phyloP scores from a whole-genome alignment of 2,329 filamentous ascomycete species.

The Nemania sp. region DNA sequence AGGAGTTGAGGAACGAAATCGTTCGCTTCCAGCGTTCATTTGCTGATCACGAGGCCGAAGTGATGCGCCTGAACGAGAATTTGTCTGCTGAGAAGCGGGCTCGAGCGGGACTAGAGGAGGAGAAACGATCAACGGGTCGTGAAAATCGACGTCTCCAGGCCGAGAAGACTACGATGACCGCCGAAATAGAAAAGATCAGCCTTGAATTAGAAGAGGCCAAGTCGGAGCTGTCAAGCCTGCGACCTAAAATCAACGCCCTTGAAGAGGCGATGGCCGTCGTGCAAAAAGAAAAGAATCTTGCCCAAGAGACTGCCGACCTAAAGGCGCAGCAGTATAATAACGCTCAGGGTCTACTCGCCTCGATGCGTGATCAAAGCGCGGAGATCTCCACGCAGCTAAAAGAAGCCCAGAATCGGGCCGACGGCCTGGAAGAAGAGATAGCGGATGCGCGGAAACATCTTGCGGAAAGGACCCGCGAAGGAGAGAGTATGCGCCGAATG shows the following conservation, averaged over 20 bases:
- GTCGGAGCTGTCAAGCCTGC: constrained; percentile 71
- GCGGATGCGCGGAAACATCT: constrained; percentile 85
- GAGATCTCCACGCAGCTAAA: constrained; percentile 91
- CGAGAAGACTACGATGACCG: constrained; percentile 76
- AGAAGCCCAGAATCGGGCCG: constrained; percentile 78
- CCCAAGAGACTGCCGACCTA: constrained; percentile 80
- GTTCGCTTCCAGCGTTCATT: constrained; percentile 69
- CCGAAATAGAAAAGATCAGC: constrained; percentile 70
- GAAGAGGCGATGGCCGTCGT: constrained; percentile 74
- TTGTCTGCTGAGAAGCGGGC: constrained; percentile 73
- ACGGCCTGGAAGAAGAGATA: constrained; percentile 89
- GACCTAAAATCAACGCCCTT: constrained; percentile 63
- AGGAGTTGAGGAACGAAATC: constrained; percentile 77
- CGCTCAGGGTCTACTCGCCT: constrained; percentile 82
- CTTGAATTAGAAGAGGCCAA: constrained; percentile 72
- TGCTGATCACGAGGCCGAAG: constrained; percentile 74
- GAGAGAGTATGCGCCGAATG: constrained; percentile 90
- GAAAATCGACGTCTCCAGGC: constrained; percentile 78
- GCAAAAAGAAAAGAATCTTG: constrained; percentile 65
- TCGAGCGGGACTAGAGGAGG: constrained; percentile 76
- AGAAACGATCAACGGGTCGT: constrained; percentile 71
- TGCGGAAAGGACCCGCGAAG: constrained; percentile 85
- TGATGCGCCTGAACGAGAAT: constrained; percentile 77
- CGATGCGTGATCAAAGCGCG: constrained; percentile 88
- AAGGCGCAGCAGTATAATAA: constrained; percentile 85